Percentiles rank a stretch among this genome's conserved stretches.
These are phyloP conservation scores for Ophiostoma ips DNA, from an alignment of 2,329 filamentous ascomycete species.

Conservation along the genomic window DNA sequence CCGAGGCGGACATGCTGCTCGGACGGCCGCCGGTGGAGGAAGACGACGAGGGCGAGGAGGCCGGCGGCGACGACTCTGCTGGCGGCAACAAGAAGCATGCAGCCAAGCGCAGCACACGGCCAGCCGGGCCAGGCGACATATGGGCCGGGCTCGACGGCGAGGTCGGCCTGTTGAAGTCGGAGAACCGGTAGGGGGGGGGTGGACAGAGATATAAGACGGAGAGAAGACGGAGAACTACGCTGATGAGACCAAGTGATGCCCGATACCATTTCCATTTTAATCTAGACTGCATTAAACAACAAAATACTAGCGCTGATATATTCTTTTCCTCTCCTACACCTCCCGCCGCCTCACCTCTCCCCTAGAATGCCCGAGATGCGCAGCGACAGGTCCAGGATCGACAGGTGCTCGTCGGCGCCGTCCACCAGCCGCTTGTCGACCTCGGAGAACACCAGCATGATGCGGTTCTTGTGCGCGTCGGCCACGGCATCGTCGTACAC, in stretches of 20 bases:
- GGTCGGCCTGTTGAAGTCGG: constrained; percentile 34
- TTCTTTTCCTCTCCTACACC: not conserved
- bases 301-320: not conserved
- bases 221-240: too few relatives aligned
- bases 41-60: not conserved
- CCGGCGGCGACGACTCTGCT: constrained; percentile 4
- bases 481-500: constrained; percentile 73
- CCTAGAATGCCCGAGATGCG: constrained; percentile 63
- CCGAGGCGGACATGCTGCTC: constrained; percentile 36
- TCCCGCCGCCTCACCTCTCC: constrained; percentile 18
- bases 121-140: constrained; percentile 24
- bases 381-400: constrained; percentile 71
- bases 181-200: constrained; percentile 5
- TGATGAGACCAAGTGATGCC: too few relatives aligned
- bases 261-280: not conserved
- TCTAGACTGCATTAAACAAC: not conserved
- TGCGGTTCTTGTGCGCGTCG: constrained; percentile 79
- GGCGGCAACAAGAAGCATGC: too few relatives aligned
- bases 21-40: constrained; percentile 14
- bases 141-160: constrained; percentile 41
- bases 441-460: constrained; percentile 82
- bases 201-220: not conserved
- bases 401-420: constrained; percentile 87
- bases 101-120: too few relatives aligned
- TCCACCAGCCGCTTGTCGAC: constrained; percentile 89